Evolutionary conservation across 257 asterid genomes (phyloP), one percentile per base, ranked within the genome.

Genomic region (Przewalskia tangutica): DNA sequence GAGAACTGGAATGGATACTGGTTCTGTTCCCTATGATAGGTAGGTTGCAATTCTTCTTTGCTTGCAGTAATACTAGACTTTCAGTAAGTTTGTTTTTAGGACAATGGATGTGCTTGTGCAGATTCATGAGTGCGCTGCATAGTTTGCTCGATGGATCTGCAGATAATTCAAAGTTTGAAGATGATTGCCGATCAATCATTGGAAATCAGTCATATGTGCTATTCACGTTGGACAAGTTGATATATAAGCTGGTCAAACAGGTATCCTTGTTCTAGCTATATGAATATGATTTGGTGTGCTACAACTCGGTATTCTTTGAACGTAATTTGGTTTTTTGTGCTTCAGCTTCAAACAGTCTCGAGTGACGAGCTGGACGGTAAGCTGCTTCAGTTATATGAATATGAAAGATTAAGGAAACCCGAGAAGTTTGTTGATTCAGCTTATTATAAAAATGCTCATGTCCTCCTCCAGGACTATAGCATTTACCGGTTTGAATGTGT

Each of bases 221-320:
- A 6, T 96, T 96, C 87, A 96, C 99, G 46, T 87, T 96, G 91
- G 99, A 96, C 89, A 96, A 93, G 89, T 84, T 94, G 85, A 92
- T 96, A 81, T 94, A 89, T 88, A 96, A 94, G 88, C 86, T 96
- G 89, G 98, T 96, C 87, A 96, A 92, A 86, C 99, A 96, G 98
- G 92, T 89, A 67, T 14, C 40, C 14, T 73, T 73, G 8, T 73
- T 11, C 60, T 73, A 56, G 23, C 20, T 73, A 73, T 73, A 16
- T 77, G 12, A 55, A 32, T 64, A 8, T 73, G 18, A 50, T 3
- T 44, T 38, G n/a, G 36, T 36, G 73, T 17, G 76, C 53, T 23
- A 17, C 77, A 13, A 55, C 56, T 56, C 11, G 65, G 51, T 76
- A 10, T 70, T 71, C 42, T 44, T 64, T 75, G 56, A 58, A 23